Evolutionary conservation across 2,329 filamentous ascomycete species (phyloP).

Genomic region (Neophaeococcomyces mojaviensis): DNA sequence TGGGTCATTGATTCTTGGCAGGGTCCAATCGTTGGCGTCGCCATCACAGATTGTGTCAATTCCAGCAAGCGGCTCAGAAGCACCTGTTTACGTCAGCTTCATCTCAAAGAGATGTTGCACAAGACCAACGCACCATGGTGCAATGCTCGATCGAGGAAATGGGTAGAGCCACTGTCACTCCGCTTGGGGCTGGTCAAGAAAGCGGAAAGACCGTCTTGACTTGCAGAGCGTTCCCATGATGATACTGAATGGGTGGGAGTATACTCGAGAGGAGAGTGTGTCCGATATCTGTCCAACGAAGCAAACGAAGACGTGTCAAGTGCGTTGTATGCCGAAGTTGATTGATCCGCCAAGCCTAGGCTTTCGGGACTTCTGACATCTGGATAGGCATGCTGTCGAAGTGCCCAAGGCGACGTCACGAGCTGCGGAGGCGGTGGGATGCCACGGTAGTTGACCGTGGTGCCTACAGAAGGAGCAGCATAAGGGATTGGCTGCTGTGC

Average conservation of each 20-base stretch:
- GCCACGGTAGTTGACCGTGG: not conserved
- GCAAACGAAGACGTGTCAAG: slow-evolving; percentile 4
- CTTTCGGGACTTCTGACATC: slow-evolving; percentile 3
- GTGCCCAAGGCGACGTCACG: not conserved
- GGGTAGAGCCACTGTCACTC: slow-evolving; percentile 8
- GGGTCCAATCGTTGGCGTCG: slow-evolving; percentile 3
- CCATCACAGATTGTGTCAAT: slow-evolving; percentile 8
- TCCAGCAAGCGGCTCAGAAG: slow-evolving; percentile 4
- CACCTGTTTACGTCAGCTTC: slow-evolving; percentile 3
- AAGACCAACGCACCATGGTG: slow-evolving; percentile 5
- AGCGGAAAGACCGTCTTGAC: slow-evolving; percentile 7
- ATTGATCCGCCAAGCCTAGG: not conserved
- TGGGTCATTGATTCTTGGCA: slow-evolving; percentile 2
- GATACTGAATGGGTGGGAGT: slow-evolving; percentile 3
- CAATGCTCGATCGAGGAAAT: slow-evolving; percentile 4
- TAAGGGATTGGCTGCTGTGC: not conserved
- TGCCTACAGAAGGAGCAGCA: not conserved
- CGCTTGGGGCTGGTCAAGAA: not conserved
- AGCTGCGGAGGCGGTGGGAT: slow-evolving; percentile 5
- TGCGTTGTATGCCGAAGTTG: not conserved
- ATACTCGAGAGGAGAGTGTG: slow-evolving; percentile 7
- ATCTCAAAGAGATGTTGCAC: not conserved
- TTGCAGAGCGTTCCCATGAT: not conserved
- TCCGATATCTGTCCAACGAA: slow-evolving; percentile 2
- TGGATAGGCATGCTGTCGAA: not conserved